These are phyloP conservation scores for Geosmithia flava DNA, from an alignment of 2,329 filamentous ascomycete species.

Conservation along the genomic window DNA sequence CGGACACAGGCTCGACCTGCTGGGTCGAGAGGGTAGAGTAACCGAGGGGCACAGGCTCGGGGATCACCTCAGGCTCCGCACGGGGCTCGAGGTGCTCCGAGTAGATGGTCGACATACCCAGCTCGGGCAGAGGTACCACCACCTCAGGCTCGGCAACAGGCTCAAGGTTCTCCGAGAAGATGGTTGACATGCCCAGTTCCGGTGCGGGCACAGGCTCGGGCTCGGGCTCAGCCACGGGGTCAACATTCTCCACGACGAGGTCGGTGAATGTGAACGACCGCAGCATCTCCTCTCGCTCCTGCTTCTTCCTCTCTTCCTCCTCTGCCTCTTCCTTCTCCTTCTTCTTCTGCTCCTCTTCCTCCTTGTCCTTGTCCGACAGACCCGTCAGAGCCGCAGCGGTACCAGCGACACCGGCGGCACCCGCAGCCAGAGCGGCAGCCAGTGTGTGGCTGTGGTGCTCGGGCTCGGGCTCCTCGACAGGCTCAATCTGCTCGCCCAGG, in stretches of 20 bases:
- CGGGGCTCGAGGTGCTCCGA: conserved; percentile 16
- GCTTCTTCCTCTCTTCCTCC: neutral
- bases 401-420: neutral
- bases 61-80: conserved; percentile 6
- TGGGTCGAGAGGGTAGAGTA: conserved; percentile 8
- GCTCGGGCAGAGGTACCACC: neutral
- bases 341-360: neutral
- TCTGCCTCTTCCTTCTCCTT: neutral
- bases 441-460: conserved; percentile 2
- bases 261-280: conserved; percentile 5
- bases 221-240: conserved; percentile 14
- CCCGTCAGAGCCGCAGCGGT: conserved; percentile 3
- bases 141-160: conserved; percentile 14
- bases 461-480: conserved; percentile 11
- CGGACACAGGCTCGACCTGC: conserved; percentile 9
- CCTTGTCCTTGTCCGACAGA: neutral
- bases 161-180: conserved; percentile 22
- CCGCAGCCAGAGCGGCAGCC: neutral
- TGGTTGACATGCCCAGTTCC: conserved; percentile 14
- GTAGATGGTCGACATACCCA: conserved; percentile 7
- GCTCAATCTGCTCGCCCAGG: conserved; percentile 14
- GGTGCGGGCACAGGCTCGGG: conserved; percentile 2
- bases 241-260: conserved; percentile 21
- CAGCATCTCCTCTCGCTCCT: neutral
- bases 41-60: conserved; percentile 6